Base-by-base conservation (phyloP, 2,329 filamentous ascomycete species). In the Fusarium tjaetaba region DNA sequence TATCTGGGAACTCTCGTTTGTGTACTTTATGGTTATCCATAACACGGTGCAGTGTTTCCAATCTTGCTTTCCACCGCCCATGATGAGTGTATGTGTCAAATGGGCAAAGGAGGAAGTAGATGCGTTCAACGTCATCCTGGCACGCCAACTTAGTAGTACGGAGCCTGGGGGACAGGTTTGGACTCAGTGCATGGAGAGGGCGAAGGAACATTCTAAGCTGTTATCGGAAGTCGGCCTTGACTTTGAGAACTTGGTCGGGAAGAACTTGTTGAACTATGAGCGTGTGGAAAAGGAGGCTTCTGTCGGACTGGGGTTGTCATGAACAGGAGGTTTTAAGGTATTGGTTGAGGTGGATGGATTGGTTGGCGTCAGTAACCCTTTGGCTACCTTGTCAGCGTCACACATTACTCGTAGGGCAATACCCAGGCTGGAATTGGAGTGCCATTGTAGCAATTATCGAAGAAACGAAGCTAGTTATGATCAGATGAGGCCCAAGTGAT, bases 21-120 rank as follows among this genome's bases (percentile, higher is more conserved):
- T 97, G 65, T 98, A 97, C 82, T 99, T 99, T 83, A 95, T 92
- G 61, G 89, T 97, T 73, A 96, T 99, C 80, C 92, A 94, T 76
- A 98, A 98, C 83, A 98, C 96, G 0, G 93, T 98, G 68, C 89
- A 90, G 78, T 95, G 94, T 79, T 98, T 96, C 82, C 94, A 97
- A 79, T 85, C 87, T 60, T 97, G 94, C 81, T 98, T 98, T 80
- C 92, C 95, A 16, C 88, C 94, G 32, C 87, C 91, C 20, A 94
- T 96, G 86, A 97, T 96, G 88, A 97, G 94, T 78, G 95, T 95
- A 1, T 97, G 95, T 77, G 96, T 99, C 77, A 97, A 96, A 80
- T 99, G 96, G 96, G 95, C 95, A n/a, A 98, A 98, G 82, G 93
- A 96, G 77, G 92, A 97, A 80, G 91, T 98, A 4, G 95, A 98